Conservation (phyloP, 768 basidiomycete genomes). For the Mycena olivaceomarginata region DNA sequence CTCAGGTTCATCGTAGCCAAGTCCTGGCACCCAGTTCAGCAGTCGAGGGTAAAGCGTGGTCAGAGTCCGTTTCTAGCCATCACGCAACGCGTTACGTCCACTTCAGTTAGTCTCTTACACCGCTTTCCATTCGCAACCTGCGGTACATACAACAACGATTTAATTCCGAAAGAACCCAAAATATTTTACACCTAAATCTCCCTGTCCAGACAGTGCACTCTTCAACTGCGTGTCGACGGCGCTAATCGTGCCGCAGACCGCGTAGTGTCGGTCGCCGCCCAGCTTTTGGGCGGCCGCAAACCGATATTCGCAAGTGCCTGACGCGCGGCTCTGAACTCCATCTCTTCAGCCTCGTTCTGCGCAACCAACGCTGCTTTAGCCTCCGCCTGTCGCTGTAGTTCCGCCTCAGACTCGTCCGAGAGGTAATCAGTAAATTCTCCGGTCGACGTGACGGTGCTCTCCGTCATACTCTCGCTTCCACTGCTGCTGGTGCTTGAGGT, state of each 20-base stretch:
- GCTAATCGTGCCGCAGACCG: conserved; percentile 32
- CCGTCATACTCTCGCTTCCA: conserved; percentile 80
- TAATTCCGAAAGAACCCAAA: neutral
- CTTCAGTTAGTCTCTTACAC: too few species aligned
- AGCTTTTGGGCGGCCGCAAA: conserved; percentile 75
- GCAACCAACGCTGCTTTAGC: conserved; percentile 85
- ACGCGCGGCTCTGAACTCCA: conserved; percentile 88
- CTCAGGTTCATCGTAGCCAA: conserved; percentile 85
- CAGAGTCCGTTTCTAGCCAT: neutral
- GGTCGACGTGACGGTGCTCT: conserved; percentile 89
- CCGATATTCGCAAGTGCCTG: conserved; percentile 86
- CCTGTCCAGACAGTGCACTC: neutral
- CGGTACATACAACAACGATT: neutral
- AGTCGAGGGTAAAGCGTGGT: neutral
- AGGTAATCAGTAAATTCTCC: conserved; percentile 93
- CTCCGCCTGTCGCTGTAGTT: conserved; percentile 91
- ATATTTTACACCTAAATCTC: conserved; percentile 22
- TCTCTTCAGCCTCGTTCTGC: conserved; percentile 88
- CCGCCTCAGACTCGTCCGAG: conserved; percentile 95
- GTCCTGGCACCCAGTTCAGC: neutral
- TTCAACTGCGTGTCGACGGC: conserved; percentile 35
- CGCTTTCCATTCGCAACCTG: neutral
- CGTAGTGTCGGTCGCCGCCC: conserved; percentile 25
- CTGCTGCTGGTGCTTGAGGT: conserved; percentile 73
- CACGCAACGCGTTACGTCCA: too few species aligned